These are phyloP conservation scores for Suillus discolor DNA, from an alignment of 768 basidiomycete species.

Conservation along the genomic window DNA sequence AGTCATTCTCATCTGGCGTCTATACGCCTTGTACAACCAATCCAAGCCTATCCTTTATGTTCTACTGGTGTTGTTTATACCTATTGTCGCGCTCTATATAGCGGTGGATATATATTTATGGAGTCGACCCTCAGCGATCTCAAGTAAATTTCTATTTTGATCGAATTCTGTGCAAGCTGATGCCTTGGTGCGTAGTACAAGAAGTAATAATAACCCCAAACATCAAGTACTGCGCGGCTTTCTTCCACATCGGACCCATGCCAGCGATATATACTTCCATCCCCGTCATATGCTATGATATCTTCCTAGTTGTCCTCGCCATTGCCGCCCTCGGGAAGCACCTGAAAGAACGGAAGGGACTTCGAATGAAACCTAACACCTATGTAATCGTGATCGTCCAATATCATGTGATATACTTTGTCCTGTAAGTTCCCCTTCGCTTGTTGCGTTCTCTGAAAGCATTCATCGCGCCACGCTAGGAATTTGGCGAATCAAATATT, in stretches of 20 bases:
- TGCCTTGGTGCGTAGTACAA: background rate
- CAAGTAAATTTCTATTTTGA: background rate
- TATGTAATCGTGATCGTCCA: background rate
- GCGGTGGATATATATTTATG: background rate
- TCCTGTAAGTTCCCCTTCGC: background rate
- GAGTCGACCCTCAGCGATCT: background rate
- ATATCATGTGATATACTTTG: background rate
- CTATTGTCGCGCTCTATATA: background rate
- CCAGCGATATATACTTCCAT: background rate
- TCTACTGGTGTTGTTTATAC: background rate
- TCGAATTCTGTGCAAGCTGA: background rate
- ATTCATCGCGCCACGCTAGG: background rate
- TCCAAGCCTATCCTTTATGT: background rate
- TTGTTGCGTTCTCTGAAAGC: background rate
- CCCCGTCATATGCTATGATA: background rate
- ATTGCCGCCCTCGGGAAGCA: background rate
- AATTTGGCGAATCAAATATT: background rate
- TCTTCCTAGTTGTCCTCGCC: background rate
- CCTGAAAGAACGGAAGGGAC: background rate
- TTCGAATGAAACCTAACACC: background rate
- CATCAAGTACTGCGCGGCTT: background rate
- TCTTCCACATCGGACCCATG: background rate
- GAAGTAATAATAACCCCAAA: background rate
- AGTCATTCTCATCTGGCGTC: background rate
- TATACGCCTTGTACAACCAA: background rate